Base-by-base conservation (phyloP, 805 yeast species). In the Soucietia sequanensis region DNA sequence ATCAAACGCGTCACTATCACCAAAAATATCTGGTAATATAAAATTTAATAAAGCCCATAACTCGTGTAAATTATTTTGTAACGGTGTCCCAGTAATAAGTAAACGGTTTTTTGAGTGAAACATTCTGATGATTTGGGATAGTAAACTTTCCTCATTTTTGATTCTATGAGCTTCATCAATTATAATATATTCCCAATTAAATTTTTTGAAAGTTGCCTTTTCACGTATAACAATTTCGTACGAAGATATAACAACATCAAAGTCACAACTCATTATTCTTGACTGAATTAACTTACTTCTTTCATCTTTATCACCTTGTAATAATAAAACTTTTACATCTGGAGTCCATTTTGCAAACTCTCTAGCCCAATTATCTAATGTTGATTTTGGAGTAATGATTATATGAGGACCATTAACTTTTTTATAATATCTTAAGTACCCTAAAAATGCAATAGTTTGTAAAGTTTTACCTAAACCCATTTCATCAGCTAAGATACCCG, bases 161-260 rank as follows among this genome's bases (percentile, higher is more conserved):
- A 84, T 79, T 62, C 93, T 69, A 55, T 84, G 95, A 3, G 91
- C 93, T 60, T 84, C 95, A 58, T 84, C 95, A 42, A 84, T 81
- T 14, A 84, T 69, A 32, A 84, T 79, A 52, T 84, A 84, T 51
- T 81, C 78, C 91, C 93, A 84, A 39, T 70, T 72, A 46, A 84
- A 75, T 52, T 83, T 84, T 38, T 59, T 72, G 49, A 84, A 73
- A 2, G 78, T 60, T 0, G 88, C 60, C 52, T 84, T 84, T 54
- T 84, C 93, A 47, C 78, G 73, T 35, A 84, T 84, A 18, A 84
- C 84, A 42, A 84, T 82, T 55, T 84, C 93, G 52, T 81, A 84
- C 4, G 90, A 81, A 0, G 85, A 75, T 32, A 82, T 68, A 3
- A 80, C 72, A 12, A 84, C 86, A 48, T 84, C 91, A 51, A 84